phyloP scores from a whole-genome alignment of 164 flowering plant genomes.

The Pachysandra terminalis region DNA sequence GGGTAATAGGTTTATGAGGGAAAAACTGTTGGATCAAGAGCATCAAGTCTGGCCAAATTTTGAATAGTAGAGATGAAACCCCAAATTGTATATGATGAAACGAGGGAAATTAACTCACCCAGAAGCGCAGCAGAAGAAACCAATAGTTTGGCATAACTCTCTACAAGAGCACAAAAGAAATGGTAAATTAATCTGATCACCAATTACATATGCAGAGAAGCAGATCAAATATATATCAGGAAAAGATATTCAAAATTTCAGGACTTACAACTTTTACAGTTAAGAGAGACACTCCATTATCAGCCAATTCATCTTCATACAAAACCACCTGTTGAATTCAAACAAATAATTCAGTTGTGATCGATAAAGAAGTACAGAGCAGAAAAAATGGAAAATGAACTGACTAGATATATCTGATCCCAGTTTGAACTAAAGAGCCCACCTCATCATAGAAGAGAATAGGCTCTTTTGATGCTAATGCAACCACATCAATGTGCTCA shows the following conservation, averaged over 20 bases:
- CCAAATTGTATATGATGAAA: not conserved
- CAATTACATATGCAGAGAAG: not conserved
- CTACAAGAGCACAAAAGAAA: constrained; percentile 39
- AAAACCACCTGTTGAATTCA: constrained; percentile 60
- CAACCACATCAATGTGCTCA: constrained; percentile 71
- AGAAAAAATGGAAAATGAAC: constrained; percentile 6
- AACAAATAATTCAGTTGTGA: constrained; percentile 9
- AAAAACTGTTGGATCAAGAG: not conserved
- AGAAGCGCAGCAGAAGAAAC: constrained; percentile 95
- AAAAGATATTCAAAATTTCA: constrained; percentile 2
- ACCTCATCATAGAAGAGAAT: constrained; percentile 99
- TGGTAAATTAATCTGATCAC: constrained; percentile 3
- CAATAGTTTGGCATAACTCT: constrained; percentile 97
- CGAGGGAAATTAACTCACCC: constrained; percentile 59
- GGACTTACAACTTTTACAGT: constrained; percentile 91
- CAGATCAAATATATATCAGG: not conserved
- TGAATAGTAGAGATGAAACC: not conserved
- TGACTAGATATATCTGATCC: not conserved
- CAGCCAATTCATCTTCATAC: constrained; percentile 96
- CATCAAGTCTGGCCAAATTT: not conserved
- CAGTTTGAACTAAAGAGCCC: constrained; percentile 4
- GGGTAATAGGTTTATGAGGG: not conserved
- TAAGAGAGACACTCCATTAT: constrained; percentile 87
- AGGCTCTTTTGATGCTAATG: constrained; percentile 82
- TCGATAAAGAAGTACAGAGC: not conserved